A percentile compares a stretch with the other conserved stretches of the same genome.
phyloP scores from a whole-genome alignment of 257 asterid genomes.

The Coffea eugenioides region DNA sequence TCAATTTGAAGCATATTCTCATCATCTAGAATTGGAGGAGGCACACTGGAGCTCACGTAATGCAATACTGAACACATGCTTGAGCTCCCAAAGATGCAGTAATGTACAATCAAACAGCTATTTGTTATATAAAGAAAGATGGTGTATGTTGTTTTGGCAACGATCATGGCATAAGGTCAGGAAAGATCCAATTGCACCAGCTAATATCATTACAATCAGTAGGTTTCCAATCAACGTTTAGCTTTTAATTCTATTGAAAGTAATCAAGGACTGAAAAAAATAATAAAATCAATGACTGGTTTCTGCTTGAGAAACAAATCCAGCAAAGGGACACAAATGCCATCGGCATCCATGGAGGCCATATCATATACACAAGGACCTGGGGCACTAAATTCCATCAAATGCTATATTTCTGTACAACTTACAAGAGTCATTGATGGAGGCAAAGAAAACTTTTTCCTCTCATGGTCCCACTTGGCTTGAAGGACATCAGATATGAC shows the following conservation, averaged over 20 bases:
- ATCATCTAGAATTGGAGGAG: background rate
- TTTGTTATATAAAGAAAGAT: background rate
- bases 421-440: conserved; percentile 97
- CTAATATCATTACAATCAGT: background rate
- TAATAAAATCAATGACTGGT: background rate
- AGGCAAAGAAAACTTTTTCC: conserved; percentile 83
- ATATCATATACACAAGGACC: background rate
- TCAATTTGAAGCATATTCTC: background rate
- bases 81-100: too few relatives aligned
- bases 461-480: conserved; percentile 92
- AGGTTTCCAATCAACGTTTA: background rate
- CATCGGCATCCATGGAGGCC: background rate
- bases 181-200: background rate
- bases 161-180: background rate
- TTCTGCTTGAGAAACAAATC: conserved; percentile 7
- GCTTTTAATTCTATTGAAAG: background rate
- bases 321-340: background rate
- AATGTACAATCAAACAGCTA: background rate
- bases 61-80: too few relatives aligned
- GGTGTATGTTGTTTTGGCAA: background rate
- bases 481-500: conserved; percentile 64
- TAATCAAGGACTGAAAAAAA: background rate
- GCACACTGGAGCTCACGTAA: background rate
- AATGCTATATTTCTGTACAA: conserved; percentile 11
- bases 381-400: background rate